A percentile compares a stretch with the other conserved stretches of the same genome.
Conservation (phyloP, 1,284 basidiomycete species). For the Apiotrichum akiyoshidainum region DNA sequence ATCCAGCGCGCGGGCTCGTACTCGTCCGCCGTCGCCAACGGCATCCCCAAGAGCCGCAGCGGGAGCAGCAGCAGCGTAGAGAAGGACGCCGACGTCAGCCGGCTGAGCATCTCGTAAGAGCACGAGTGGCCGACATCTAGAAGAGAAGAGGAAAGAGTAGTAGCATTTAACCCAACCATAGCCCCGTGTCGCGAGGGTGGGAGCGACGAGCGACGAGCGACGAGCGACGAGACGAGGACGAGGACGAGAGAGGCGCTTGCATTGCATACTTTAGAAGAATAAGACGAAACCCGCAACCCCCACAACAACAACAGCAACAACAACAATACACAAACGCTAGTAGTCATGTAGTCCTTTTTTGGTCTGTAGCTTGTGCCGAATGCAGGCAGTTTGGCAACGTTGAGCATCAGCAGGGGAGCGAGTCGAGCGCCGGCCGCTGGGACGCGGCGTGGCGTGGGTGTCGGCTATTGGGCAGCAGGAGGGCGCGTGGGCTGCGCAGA, state of each 20-base stretch:
- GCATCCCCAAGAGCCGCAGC: slow-evolving; percentile 1
- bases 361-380: slow-evolving; percentile 2
- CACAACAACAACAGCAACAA: no score
- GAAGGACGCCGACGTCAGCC: slow-evolving; percentile 1
- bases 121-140: not conserved
- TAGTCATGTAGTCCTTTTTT: not conserved
- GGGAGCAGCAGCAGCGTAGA: slow-evolving; percentile 5
- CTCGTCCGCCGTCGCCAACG: slow-evolving; percentile 5
- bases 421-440: no score
- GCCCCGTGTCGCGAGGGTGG: no score
- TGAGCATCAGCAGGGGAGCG: not conserved
- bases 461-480: no score
- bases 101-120: slow-evolving; percentile 1
- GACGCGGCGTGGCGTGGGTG: no score
- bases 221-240: not conserved
- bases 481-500: no score
- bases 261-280: not conserved
- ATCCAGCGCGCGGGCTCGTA: not conserved
- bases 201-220: not conserved
- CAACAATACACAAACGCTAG: not conserved
- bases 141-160: not conserved
- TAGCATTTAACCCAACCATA: no score
- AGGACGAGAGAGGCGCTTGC: no score
- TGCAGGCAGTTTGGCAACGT: not conserved
- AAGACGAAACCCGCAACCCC: not conserved